These are phyloP conservation scores for Plasmodiophora brassicae DNA, from an alignment of 208 protist species.

Conservation along the genomic window DNA sequence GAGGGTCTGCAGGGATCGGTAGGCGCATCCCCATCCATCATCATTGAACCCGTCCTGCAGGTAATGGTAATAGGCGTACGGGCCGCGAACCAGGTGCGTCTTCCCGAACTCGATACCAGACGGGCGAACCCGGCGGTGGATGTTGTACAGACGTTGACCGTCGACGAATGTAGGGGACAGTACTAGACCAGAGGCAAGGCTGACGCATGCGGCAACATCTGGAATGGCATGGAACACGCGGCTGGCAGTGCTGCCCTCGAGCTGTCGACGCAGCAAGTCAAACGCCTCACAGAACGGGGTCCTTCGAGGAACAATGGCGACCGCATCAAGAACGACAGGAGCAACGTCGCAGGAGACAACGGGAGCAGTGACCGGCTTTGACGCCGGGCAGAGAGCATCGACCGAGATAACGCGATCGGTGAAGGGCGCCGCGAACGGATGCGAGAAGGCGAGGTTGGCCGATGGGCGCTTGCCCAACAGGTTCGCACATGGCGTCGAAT, in stretches of 20 bases:
- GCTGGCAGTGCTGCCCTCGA: background rate
- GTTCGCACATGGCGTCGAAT: background rate
- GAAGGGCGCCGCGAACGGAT: background rate
- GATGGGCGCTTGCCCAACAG: background rate
- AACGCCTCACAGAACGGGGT: background rate
- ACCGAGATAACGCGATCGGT: background rate
- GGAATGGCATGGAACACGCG: background rate
- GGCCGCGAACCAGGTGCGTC: background rate
- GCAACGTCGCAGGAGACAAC: background rate
- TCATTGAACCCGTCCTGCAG: slow-evolving; percentile 28
- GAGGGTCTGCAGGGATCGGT: slow-evolving; percentile 42
- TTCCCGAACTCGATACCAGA: background rate
- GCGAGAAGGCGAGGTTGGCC: background rate
- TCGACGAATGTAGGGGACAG: background rate
- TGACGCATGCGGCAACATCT: no score
- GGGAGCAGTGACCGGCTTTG: background rate
- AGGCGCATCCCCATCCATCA: slow-evolving; percentile 37
- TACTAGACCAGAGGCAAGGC: background rate
- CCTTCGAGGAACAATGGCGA: background rate
- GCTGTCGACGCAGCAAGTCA: background rate
- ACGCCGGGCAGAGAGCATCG: background rate
- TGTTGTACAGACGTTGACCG: background rate
- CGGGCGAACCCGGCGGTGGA: background rate
- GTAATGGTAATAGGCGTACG: slow-evolving; percentile 39
- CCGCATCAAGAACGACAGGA: background rate